These are phyloP conservation scores for Graphilbum fragrans DNA, from an alignment of 2,329 filamentous ascomycete genomes.

Conservation along the genomic window DNA sequence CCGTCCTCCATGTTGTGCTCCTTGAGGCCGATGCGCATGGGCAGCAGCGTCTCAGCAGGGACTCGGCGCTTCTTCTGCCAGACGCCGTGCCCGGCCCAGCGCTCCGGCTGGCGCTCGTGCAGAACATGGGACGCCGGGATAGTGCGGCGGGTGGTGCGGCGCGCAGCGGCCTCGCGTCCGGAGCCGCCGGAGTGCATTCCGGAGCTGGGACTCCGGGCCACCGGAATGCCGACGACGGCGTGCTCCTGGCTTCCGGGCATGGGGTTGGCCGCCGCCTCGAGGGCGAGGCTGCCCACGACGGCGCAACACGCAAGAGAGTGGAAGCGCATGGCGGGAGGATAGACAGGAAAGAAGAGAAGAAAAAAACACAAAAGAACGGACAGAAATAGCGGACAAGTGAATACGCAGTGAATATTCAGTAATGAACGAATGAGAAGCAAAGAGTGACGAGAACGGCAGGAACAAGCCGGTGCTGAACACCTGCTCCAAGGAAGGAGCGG, in stretches of 20 bases:
- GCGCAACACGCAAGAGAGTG: slow-evolving; percentile 2
- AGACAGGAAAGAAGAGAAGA: neutral
- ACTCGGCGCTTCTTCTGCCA: slow-evolving; percentile 17
- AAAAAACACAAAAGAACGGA: neutral
- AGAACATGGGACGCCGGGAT: slow-evolving; percentile 14
- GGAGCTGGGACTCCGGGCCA: too few species aligned
- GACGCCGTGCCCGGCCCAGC: slow-evolving; percentile 8
- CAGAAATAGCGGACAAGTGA: neutral
- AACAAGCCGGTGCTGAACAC: too few species aligned
- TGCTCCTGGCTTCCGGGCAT: neutral
- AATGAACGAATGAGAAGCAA: too few species aligned
- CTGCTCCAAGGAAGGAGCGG: too few species aligned
- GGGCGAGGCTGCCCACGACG: slow-evolving; percentile 1
- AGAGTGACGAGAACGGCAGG: too few species aligned
- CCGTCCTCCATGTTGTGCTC: slow-evolving; percentile 18
- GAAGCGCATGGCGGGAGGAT: neutral
- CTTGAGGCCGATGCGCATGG: slow-evolving; percentile 13
- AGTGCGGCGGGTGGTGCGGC: neutral
- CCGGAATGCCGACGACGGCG: neutral
- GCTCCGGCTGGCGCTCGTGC: slow-evolving; percentile 19
- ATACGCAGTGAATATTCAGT: too few species aligned
- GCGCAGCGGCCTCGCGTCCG: neutral
- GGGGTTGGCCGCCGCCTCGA: slow-evolving; percentile 3
- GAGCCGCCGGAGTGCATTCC: too few species aligned
- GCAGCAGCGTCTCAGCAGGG: slow-evolving; percentile 11